Evolutionary conservation across 352 stramenopile species (phyloP).

Genomic region (Pythium periplocum): DNA sequence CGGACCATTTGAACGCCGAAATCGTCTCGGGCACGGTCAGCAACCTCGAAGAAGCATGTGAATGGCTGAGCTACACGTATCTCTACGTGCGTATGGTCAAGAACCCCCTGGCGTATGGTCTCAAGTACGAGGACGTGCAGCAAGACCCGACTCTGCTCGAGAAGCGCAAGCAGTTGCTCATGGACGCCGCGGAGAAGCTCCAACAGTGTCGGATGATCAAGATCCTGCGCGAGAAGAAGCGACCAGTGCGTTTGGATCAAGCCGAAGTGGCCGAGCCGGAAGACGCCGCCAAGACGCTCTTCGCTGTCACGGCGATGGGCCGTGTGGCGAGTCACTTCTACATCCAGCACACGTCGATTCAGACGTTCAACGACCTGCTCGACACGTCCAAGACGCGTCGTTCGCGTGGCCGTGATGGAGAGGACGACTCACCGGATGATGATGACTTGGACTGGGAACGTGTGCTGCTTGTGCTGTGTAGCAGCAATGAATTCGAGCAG

Average conservation of each 20-base stretch:
- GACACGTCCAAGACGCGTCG: constrained; percentile 14
- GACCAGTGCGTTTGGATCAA: constrained; percentile 14
- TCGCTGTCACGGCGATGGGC: constrained; percentile 96
- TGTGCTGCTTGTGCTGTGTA: constrained; percentile 64
- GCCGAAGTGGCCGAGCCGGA: constrained; percentile 10
- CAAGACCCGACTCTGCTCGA: constrained; percentile 86
- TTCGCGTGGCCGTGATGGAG: constrained; percentile 3
- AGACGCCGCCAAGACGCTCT: constrained; percentile 42
- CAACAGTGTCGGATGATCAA: constrained; percentile 82
- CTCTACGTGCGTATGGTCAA: constrained; percentile 98
- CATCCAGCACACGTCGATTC: constrained; percentile 97
- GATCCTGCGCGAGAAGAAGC: constrained; percentile 52
- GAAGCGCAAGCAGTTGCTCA: constrained; percentile 57
- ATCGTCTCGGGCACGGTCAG: constrained; percentile 98
- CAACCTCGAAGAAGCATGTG: constrained; percentile 94
- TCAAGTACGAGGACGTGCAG: constrained; percentile 90
- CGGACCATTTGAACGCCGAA: constrained; percentile 99
- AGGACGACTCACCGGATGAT: constrained; percentile 19
- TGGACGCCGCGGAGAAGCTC: constrained; percentile 73
- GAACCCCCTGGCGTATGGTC: constrained; percentile 98
- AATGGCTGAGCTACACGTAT: constrained; percentile 98
- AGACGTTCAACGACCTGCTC: constrained; percentile 96
- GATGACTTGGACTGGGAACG: constrained; percentile 66
- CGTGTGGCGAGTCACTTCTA: constrained; percentile 99
- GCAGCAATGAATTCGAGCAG: constrained; percentile 94